Evolutionary conservation across 768 basidiomycete genomes (phyloP).

Genomic region (Trametes meyenii): DNA sequence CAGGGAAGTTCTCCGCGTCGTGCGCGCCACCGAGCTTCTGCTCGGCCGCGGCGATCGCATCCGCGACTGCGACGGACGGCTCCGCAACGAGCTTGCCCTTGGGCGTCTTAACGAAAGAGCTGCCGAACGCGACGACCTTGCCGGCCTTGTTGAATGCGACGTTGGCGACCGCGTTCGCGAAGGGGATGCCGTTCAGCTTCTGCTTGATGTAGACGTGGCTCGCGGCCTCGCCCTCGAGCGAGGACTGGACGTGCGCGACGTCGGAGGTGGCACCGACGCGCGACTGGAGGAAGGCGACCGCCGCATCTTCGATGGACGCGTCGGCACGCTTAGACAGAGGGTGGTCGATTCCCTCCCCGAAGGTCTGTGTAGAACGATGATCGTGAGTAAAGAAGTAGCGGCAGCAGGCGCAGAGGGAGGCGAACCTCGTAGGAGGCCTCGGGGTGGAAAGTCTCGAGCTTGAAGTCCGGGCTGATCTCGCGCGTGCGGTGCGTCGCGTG

Average conservation of each 20-base stretch:
- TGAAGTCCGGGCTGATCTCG: slow-evolving; percentile 27
- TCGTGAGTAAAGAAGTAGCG: neutral
- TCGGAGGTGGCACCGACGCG: slow-evolving; percentile 24
- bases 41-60: slow-evolving; percentile 44
- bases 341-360: slow-evolving; percentile 32
- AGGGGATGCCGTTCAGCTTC: slow-evolving; percentile 37
- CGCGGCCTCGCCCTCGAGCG: slow-evolving; percentile 23
- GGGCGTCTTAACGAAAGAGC: slow-evolving; percentile 44
- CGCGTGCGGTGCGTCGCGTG: slow-evolving; percentile 32
- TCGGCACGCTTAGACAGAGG: slow-evolving; percentile 30
- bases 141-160: slow-evolving; percentile 45
- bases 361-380: slow-evolving; percentile 25
- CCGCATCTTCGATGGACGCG: slow-evolving; percentile 28
- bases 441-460: slow-evolving; percentile 32
- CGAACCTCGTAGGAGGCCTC: slow-evolving; percentile 32
- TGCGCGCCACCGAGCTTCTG: slow-evolving; percentile 41
- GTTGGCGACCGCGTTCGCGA: slow-evolving; percentile 48
- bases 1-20: slow-evolving; percentile 38
- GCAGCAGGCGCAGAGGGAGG: neutral
- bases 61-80: slow-evolving; percentile 40
- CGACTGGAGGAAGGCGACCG: slow-evolving; percentile 31
- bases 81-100: slow-evolving; percentile 29
- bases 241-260: slow-evolving; percentile 25
- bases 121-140: slow-evolving; percentile 48
- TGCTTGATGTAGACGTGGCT: slow-evolving; percentile 31